Percentiles rank a stretch among this genome's conserved stretches.
Evolutionary conservation across 768 basidiomycete species (phyloP).

Genomic region (Pholiota molesta): DNA sequence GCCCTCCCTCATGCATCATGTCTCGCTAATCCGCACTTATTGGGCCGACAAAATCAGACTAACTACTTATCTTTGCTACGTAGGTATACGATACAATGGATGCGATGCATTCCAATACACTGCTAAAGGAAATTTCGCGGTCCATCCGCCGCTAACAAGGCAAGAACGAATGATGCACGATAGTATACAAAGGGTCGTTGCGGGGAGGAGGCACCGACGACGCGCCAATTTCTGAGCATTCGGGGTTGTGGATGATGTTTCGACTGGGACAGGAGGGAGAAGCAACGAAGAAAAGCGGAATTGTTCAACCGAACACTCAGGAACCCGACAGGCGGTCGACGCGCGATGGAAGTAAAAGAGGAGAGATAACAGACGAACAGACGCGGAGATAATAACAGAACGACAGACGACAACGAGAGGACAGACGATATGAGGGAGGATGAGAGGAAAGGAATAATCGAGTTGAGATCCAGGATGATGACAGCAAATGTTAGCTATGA

Average conservation of each 20-base stretch:
- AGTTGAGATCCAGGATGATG: not conserved
- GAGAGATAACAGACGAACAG: not conserved
- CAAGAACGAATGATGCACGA: too few relatives aligned
- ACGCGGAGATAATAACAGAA: conserved; percentile 1
- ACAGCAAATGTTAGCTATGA: not conserved
- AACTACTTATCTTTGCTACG: too few relatives aligned
- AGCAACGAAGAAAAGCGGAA: not conserved
- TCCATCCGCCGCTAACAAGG: too few relatives aligned
- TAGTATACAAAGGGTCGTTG: conserved; percentile 3
- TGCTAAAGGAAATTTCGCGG: too few relatives aligned
- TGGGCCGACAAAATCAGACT: too few relatives aligned
- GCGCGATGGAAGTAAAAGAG: not conserved
- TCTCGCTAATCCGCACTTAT: too few relatives aligned
- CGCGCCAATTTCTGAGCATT: not conserved
- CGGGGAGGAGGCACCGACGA: not conserved
- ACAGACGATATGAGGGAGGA: not conserved
- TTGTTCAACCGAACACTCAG: not conserved
- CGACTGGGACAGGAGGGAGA: not conserved
- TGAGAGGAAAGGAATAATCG: not conserved
- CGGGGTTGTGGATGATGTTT: not conserved
- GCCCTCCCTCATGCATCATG: not conserved
- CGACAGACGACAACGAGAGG: not conserved
- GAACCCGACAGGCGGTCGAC: not conserved
- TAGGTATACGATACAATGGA: too few relatives aligned
- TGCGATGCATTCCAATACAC: too few relatives aligned